Conservation (phyloP, 2,329 filamentous ascomycete species). For the Aspergillus neoniger region DNA sequence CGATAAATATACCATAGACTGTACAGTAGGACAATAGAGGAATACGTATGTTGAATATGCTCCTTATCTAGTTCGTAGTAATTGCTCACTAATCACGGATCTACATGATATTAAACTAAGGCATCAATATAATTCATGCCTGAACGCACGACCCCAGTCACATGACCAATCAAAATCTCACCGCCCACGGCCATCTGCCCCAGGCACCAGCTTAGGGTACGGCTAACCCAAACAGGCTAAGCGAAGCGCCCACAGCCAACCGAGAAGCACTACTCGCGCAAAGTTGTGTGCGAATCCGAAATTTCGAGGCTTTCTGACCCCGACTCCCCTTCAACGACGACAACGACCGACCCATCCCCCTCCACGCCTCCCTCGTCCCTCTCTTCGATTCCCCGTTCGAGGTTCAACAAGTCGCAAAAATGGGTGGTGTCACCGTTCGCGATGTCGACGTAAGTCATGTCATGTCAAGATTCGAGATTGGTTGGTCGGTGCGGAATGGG, state of each 20-base stretch:
- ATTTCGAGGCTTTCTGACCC: conserved; percentile 38
- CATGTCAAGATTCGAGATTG: conserved; percentile 9
- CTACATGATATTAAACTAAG: not conserved
- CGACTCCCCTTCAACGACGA: conserved; percentile 43
- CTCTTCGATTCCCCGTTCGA: conserved; percentile 34
- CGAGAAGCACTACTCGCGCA: conserved; percentile 31
- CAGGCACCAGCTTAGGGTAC: conserved; percentile 37
- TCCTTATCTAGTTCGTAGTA: too few relatives aligned
- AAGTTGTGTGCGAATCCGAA: conserved; percentile 39
- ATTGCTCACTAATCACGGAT: too few relatives aligned
- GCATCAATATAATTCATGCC: not conserved
- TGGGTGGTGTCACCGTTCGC: conserved; percentile 68
- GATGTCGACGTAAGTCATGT: conserved; percentile 61
- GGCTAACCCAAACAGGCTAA: conserved; percentile 46
- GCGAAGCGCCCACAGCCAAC: conserved; percentile 43
- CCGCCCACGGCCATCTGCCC: conserved; percentile 1
- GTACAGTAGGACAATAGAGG: conserved; percentile 17
- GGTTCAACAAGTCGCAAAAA: conserved; percentile 53
- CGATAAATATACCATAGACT: conserved; percentile 27
- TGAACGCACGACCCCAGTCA: not conserved
- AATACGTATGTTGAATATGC: too few relatives aligned
- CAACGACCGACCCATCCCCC: conserved; percentile 33
- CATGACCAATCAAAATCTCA: too few relatives aligned
- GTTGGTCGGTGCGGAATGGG: not conserved
- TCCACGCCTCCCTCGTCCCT: conserved; percentile 31